These are phyloP conservation scores for Verbena officinalis DNA, from an alignment of 257 asterid species.

Conservation along the genomic window DNA sequence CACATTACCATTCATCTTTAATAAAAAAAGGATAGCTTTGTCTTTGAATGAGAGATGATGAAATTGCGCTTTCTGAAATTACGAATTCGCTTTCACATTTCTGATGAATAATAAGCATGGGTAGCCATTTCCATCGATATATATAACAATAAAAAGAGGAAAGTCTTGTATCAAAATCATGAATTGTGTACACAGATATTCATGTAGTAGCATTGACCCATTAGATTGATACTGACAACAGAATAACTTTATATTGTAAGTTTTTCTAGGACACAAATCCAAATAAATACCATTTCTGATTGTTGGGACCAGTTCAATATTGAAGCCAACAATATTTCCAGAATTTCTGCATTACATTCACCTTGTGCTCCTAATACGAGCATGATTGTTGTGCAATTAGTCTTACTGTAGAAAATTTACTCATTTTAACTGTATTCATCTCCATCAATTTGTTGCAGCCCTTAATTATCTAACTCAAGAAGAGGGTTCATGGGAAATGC, in stretches of 20 bases:
- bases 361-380: slow-evolving; percentile 43
- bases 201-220: slow-evolving; percentile 46
- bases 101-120: slow-evolving; percentile 21
- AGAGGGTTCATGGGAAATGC: slow-evolving; percentile 29
- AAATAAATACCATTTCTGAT: slow-evolving; percentile 19
- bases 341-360: slow-evolving; percentile 42
- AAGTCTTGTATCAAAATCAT: slow-evolving; percentile 41
- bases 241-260: slow-evolving; percentile 30
- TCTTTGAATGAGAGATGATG: slow-evolving; percentile 75
- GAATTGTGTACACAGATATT: slow-evolving; percentile 39
- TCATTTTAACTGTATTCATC: neutral
- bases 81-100: slow-evolving; percentile 48
- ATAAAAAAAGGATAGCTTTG: slow-evolving; percentile 46
- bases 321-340: slow-evolving; percentile 11
- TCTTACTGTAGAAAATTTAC: neutral
- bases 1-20: slow-evolving; percentile 67
- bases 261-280: slow-evolving; percentile 5
- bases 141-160: slow-evolving; percentile 24
- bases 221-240: slow-evolving; percentile 43
- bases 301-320: slow-evolving; percentile 47
- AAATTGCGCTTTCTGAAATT: slow-evolving; percentile 70
- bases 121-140: slow-evolving; percentile 22
- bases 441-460: neutral
- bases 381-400: slow-evolving; percentile 12
- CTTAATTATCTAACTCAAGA: slow-evolving; percentile 14